Evolutionary conservation across 345 rosid species (phyloP).

Genomic region (Sonneratia caseolaris): DNA sequence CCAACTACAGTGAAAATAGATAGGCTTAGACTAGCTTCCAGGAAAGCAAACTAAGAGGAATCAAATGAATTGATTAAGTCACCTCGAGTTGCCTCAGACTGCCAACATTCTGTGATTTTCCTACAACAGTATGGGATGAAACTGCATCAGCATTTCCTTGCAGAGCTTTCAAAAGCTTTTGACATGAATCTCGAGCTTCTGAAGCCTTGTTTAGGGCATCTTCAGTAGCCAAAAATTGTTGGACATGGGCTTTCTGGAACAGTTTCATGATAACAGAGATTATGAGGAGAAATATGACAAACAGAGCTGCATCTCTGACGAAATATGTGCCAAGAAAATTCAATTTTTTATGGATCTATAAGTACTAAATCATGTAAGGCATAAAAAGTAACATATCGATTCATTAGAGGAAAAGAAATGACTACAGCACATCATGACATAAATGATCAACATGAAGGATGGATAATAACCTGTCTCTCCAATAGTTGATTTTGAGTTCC

Average conservation of each 20-base stretch:
- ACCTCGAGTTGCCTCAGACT: constrained; percentile 81
- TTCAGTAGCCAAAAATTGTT: constrained; percentile 92
- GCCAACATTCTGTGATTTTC: constrained; percentile 53
- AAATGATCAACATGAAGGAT: constrained; percentile 5
- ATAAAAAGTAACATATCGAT: background rate
- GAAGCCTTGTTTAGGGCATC: constrained; percentile 84
- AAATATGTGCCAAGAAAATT: background rate
- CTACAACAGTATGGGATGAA: constrained; percentile 45
- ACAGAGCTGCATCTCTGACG: background rate
- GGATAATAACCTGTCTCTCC: constrained; percentile 69
- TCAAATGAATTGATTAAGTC: background rate
- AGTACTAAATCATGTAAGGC: background rate
- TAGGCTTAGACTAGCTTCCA: background rate
- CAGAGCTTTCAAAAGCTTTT: constrained; percentile 60
- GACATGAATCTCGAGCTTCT: constrained; percentile 68
- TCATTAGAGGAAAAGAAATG: background rate
- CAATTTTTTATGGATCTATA: background rate
- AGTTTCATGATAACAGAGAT: constrained; percentile 6
- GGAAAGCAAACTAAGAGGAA: background rate
- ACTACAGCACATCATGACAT: background rate
- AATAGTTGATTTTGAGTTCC: constrained; percentile 90
- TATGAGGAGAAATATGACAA: background rate
- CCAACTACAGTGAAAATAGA: constrained; percentile 44
- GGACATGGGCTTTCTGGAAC: constrained; percentile 83
- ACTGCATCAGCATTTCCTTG: constrained; percentile 52